Conservation (phyloP, 83 land plant species). For the Picea mariana region DNA sequence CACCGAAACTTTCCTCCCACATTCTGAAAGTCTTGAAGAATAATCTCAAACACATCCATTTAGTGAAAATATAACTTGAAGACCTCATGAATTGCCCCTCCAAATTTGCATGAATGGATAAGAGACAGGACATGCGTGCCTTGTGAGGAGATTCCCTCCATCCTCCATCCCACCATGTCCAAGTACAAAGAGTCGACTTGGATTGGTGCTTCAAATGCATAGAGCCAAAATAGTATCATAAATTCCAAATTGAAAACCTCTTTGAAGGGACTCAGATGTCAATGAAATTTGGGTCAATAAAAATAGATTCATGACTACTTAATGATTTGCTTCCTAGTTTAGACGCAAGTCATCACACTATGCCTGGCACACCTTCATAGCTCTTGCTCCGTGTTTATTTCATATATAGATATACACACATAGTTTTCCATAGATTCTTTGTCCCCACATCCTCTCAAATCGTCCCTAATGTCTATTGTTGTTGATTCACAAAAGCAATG, state of each 20-base stretch:
- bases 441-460: no score
- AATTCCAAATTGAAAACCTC: slow-evolving; percentile 40
- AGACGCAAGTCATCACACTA: slow-evolving; percentile 20
- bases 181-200: slow-evolving; percentile 57
- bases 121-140: slow-evolving; percentile 25
- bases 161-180: slow-evolving; percentile 20
- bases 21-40: background rate
- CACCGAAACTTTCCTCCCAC: background rate
- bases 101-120: slow-evolving; percentile 29
- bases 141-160: slow-evolving; percentile 16
- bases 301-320: slow-evolving; percentile 14
- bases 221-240: slow-evolving; percentile 52
- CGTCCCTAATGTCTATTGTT: no score
- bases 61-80: slow-evolving; percentile 48
- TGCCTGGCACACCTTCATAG: no score
- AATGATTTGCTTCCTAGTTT: slow-evolving; percentile 14
- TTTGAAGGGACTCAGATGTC: slow-evolving; percentile 17
- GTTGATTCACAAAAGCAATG: no score
- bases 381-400: no score
- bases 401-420: no score
- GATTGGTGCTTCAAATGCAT: slow-evolving; percentile 43
- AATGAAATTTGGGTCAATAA: slow-evolving; percentile 23
- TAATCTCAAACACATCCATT: slow-evolving; percentile 35
- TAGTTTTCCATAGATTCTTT: no score
- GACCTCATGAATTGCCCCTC: slow-evolving; percentile 47